Evolutionary conservation across 495 filamentous ascomycete species (phyloP), one percentile per base, ranked within the genome.

Genomic region (Xylaria longipes): DNA sequence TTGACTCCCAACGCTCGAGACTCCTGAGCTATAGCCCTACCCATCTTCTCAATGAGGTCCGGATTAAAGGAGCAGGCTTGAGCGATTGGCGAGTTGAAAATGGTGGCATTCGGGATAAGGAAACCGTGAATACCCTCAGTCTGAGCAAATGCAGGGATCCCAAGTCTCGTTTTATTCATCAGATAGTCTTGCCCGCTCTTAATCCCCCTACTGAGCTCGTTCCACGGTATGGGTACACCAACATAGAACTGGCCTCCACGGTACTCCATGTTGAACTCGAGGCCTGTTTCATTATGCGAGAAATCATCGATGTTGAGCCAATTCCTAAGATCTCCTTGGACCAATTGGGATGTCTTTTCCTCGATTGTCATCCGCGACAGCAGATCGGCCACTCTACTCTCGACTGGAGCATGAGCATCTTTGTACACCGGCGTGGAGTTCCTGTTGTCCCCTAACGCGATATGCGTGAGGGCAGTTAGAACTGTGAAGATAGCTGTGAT

Each of bases 91-190:
- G 89, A 91, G 75, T 92, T 92, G 84, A 91, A 93, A 61, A 93
- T 92, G 0, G 91, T 92, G 15, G 91, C 91, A 80, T 92, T 92
- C 25, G 85, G 87, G 58, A 90, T 84, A 60, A 92, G 77, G 65
- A 92, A 91, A 0, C 91, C 91, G 73, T 93, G 91, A 63, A 93
- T 91, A 79, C 87, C 87, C 80, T 93, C 91, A 1, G 85, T 90
- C 78, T 92, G 91, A 14, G 91, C 90, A 67, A 92, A 81, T 2
- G 90, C 90, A 27, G 91, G 89, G 65, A 92, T 91, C 9, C 90
- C 90, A 5, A 92, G 83, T 8, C 85, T 88, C 5, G 89, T 91
- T 75, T 89, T 87, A 12, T 91, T 81, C 46, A 88, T 70, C 22
- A 91, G 80, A 73, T 92, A 92, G 54, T 91, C 89, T 71, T 92